Evolutionary conservation across 169 alveolate genomes (phyloP), one percentile per base, ranked within the genome.

Genomic region (Plasmodium yoelii): DNA sequence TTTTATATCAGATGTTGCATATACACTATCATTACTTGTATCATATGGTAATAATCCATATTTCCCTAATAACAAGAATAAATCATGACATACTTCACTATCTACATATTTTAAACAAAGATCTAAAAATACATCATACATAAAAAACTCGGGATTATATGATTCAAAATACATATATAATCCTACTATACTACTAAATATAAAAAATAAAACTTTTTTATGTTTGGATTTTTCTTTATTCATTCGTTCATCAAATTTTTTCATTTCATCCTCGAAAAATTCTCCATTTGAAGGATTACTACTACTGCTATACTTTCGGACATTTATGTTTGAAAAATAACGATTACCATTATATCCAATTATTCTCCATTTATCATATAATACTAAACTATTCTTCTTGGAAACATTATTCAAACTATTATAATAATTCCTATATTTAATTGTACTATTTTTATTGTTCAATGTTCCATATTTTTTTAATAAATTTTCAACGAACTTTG

Each of bases 11-110:
- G 82, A 15, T 1, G 53, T n/a, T 1, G 90, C 65, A 67, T 82
- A 82, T 53, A 67, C 24, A 47, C 84, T 82, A 82, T 82, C 90
- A 46, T 61, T 82, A 15, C 93, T 90, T 68, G 92, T 90, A 57
- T 94, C 96, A 22, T 90, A 75, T 0, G 96, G 96, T n/a, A 93
- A 47, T 34, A 94, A 24, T 15, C 87, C 92, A 57, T 73, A 73
- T 65, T 94, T 94, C 22, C 93, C 93, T 39, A 91, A 60, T 15
- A 68, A 51, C 24, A 94, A 47, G 75, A 94, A 92, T 26, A 94
- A 49, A 13, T 92, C 75, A 61, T 94, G 96, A 5, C 94, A 80
- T 24, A 22, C 22, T 68, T 94, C 96, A 28, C 94, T 90, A 74
- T 94, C 96, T 18, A 94, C 68, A 70, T 88, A 94, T 12, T 75